These are phyloP conservation scores for Fusarium annulatum DNA, from an alignment of 2,329 filamentous ascomycete genomes.

Conservation along the genomic window DNA sequence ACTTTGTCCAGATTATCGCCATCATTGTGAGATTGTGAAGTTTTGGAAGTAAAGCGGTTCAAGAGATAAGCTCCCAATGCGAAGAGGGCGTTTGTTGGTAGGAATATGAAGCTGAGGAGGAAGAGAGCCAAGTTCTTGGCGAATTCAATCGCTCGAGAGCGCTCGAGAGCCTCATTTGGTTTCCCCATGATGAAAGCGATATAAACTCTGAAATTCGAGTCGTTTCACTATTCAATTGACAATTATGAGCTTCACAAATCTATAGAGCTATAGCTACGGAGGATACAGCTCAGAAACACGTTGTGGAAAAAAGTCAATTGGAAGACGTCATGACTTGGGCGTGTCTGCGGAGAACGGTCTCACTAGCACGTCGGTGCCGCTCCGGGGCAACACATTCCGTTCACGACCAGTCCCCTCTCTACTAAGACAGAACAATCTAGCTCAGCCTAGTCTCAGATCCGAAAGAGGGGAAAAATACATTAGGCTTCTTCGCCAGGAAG, in stretches of 20 bases:
- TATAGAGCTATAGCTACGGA: not conserved
- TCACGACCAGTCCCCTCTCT: not conserved
- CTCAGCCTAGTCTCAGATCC: not conserved
- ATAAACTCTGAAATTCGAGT: not conserved
- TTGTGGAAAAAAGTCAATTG: constrained; percentile 6
- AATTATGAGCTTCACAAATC: not conserved
- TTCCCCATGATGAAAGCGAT: not conserved
- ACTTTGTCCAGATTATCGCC: constrained; percentile 22
- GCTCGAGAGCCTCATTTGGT: not conserved
- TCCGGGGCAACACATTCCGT: constrained; percentile 8
- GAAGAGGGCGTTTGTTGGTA: constrained; percentile 4
- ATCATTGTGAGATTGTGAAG: not conserved
- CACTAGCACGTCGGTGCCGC: not conserved
- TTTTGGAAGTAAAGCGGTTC: not conserved
- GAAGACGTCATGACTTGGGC: constrained; percentile 38
- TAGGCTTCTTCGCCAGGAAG: constrained; percentile 5
- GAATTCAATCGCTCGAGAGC: constrained; percentile 6
- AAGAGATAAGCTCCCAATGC: constrained; percentile 19
- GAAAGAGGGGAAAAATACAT: not conserved
- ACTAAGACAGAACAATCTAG: not conserved
- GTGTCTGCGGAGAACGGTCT: constrained; percentile 10
- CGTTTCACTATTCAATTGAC: not conserved
- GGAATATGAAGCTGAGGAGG: constrained; percentile 22
- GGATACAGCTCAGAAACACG: not conserved
- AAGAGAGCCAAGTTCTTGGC: constrained; percentile 29